Evolutionary conservation across 2,329 filamentous ascomycete genomes (phyloP), one percentile per base, ranked within the genome.

Genomic region (Coniochaeta ligniaria): DNA sequence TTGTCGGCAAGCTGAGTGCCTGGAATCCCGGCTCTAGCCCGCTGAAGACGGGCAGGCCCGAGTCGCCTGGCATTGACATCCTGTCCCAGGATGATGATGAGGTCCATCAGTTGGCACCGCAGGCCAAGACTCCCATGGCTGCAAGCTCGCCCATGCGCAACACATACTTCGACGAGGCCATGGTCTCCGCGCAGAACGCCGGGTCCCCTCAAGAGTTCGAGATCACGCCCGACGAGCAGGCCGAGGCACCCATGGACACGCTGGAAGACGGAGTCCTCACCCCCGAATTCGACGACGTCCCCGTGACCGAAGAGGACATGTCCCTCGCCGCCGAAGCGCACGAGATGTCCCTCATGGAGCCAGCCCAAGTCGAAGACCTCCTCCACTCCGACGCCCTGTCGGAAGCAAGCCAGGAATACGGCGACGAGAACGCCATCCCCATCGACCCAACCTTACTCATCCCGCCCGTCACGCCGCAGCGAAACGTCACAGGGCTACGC

Each of bases 391-490:
- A 83, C 47, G 74, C 78, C 0, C 70, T 80, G 3, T 88, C 86
- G 0, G 84, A 87, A 62, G 81, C 82, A 1, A 88, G 84, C 66
- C 82, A 89, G 64, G 83, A 87, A 64, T 88, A 88, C 66, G 85
- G 81, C 2, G 85, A 90, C 65, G 87, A 90, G 69, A 89, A 89
- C 69, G 77, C 79, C 33, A 72, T 83, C 11, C 85, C 81, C 3
- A 77, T 83, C 22, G 82, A 86, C 61, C 80, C 80, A 20, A 74
- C 74, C 24, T 72, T 83, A 35, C 63, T 77, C 11, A 69, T 60
- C 45, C 70, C 72, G 2, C 83, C 83, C 1, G 74, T 78, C 8
- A 90, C 87, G 1, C 87, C 87, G 0, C 74, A 80, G 57, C 80
- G 83, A 17, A 73, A 75, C 0, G 67, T 78, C n/a, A 17, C 24